A percentile compares a stretch with the other conserved stretches of the same genome.
phyloP scores from a whole-genome alignment of 805 yeast species.

The Isabelozyma gotoi region DNA sequence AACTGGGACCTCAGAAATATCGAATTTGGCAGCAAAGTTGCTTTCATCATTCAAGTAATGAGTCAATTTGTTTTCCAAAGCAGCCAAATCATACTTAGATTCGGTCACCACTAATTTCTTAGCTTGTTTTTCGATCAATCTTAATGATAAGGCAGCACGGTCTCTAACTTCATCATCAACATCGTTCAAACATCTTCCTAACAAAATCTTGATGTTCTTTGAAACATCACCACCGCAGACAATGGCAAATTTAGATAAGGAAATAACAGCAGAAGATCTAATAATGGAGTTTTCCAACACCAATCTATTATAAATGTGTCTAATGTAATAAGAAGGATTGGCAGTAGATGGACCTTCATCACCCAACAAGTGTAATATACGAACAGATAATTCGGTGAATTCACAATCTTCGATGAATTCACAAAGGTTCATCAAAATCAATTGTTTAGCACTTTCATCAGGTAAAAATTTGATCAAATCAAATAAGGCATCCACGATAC shows the following conservation, averaged over 20 bases:
- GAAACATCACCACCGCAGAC: conserved; percentile 67
- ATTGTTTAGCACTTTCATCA: conserved; percentile 63
- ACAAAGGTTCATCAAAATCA: conserved; percentile 84
- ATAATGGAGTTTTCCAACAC: conserved; percentile 94
- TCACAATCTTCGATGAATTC: conserved; percentile 99
- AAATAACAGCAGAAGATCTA: conserved; percentile 92
- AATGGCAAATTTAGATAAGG: conserved; percentile 86
- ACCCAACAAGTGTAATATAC: conserved; percentile 89
- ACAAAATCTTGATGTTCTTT: conserved; percentile 69
- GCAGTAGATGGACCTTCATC: conserved; percentile 88
- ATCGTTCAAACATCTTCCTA: conserved; percentile 83
- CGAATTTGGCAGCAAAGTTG: conserved; percentile 61
- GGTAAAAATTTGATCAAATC: conserved; percentile 89
- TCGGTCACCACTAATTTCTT: conserved; percentile 61
- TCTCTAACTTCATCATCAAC: conserved; percentile 97
- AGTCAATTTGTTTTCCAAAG: conserved; percentile 76
- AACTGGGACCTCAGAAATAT: conserved; percentile 64
- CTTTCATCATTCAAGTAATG: conserved; percentile 61
- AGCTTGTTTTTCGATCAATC: conserved; percentile 47
- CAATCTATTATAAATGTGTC: conserved; percentile 95
- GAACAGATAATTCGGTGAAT: conserved; percentile 88
- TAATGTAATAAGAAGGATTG: conserved; percentile 85
- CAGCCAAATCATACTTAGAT: conserved; percentile 67
- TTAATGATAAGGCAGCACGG: conserved; percentile 85
- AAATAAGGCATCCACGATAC: conserved; percentile 88